Evolutionary conservation across 2,329 filamentous ascomycete genomes (phyloP).

Genomic region (Ophiostoma sp.): DNA sequence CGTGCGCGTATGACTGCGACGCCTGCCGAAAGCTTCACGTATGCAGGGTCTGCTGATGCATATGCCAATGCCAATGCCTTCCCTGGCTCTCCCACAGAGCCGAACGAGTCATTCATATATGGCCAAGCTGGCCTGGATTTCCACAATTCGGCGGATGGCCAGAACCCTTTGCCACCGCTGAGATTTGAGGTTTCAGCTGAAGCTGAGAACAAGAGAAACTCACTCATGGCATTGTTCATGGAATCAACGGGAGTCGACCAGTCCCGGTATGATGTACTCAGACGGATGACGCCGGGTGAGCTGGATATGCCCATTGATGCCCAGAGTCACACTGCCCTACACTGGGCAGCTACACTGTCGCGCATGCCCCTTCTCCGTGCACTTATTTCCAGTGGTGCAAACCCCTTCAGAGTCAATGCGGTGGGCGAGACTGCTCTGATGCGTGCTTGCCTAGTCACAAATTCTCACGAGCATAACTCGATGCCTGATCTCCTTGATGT

Average conservation of each 20-base stretch:
- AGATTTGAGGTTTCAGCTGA: slow-evolving; percentile 56
- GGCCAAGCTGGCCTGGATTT: slow-evolving; percentile 45
- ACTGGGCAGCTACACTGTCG: slow-evolving; percentile 93
- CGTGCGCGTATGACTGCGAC: slow-evolving; percentile 57
- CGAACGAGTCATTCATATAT: slow-evolving; percentile 73
- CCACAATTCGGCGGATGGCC: slow-evolving; percentile 42
- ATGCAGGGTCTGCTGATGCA: slow-evolving; percentile 36
- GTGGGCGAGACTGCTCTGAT: slow-evolving; percentile 90
- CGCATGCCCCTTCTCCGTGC: slow-evolving; percentile 76
- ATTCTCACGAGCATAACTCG: slow-evolving; percentile 83
- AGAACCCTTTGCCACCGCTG: slow-evolving; percentile 59
- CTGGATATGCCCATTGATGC: slow-evolving; percentile 89
- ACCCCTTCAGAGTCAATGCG: slow-evolving; percentile 79
- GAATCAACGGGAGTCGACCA: slow-evolving; percentile 63
- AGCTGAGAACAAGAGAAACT: slow-evolving; percentile 71
- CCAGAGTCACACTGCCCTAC: slow-evolving; percentile 81
- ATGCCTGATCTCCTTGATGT: slow-evolving; percentile 89
- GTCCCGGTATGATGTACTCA: slow-evolving; percentile 69
- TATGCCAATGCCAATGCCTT: slow-evolving; percentile 42
- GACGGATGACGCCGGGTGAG: slow-evolving; percentile 69
- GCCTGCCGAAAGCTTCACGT: slow-evolving; percentile 53
- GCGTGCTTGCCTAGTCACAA: slow-evolving; percentile 86
- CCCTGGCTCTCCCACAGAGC: slow-evolving; percentile 71
- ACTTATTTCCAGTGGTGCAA: slow-evolving; percentile 77
- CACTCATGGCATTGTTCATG: slow-evolving; percentile 77